A percentile compares a stretch with the other conserved stretches of the same genome.
These are phyloP conservation scores for Xerocomus minutiporus DNA, from an alignment of 1,284 basidiomycete genomes.

Conservation along the genomic window DNA sequence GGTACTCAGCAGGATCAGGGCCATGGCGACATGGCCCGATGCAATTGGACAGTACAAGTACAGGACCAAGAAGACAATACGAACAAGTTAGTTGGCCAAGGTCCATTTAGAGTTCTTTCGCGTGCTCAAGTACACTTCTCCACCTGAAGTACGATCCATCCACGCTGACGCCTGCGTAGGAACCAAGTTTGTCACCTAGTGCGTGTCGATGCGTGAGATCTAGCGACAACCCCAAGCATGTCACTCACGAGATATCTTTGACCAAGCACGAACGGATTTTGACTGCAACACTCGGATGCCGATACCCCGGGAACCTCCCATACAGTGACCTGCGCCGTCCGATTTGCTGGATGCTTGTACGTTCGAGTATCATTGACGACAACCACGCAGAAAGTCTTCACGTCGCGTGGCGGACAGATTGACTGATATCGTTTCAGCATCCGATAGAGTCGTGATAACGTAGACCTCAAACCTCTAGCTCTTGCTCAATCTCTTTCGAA, in stretches of 20 bases:
- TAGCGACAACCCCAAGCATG: not conserved
- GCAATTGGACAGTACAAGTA: too few relatives aligned
- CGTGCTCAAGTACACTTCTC: conserved; percentile 30
- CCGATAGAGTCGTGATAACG: not conserved
- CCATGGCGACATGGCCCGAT: too few relatives aligned
- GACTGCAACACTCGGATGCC: conserved; percentile 46
- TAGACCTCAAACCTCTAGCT: conserved; percentile 54
- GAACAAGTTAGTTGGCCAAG: conserved; percentile 12
- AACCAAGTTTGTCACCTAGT: conserved; percentile 30
- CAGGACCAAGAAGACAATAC: too few relatives aligned
- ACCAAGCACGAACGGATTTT: conserved; percentile 58
- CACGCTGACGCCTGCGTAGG: conserved; percentile 30
- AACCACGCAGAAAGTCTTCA: conserved; percentile 78
- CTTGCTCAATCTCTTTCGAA: conserved; percentile 60
- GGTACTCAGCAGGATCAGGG: too few relatives aligned
- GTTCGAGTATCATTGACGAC: conserved; percentile 69
- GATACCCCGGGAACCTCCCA: conserved; percentile 71
- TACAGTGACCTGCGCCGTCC: conserved; percentile 73
- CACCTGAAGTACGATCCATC: conserved; percentile 24
- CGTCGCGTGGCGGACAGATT: conserved; percentile 72
- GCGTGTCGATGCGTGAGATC: not conserved
- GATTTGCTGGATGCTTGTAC: conserved; percentile 44
- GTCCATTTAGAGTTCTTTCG: conserved; percentile 33
- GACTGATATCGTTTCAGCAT: conserved; percentile 39
- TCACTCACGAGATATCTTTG: conserved; percentile 62